Percentiles rank a stretch among this genome's conserved stretches.
Evolutionary conservation across 1,284 basidiomycete genomes (phyloP).

Genomic region (Mrakiaceae sp.): DNA sequence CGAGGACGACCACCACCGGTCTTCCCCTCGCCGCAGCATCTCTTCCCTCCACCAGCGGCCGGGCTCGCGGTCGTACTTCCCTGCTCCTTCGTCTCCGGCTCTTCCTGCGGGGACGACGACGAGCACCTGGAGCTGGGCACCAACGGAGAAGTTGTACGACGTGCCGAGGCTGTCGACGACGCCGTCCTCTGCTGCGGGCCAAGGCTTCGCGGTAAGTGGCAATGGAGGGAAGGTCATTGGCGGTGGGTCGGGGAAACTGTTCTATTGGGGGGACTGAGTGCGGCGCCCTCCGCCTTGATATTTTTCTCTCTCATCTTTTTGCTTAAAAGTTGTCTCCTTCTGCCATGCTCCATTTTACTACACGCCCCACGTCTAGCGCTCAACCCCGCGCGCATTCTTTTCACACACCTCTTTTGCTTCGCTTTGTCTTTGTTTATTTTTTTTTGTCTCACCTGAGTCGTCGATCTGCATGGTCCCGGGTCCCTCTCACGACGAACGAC

Average conservation of each 20-base stretch:
- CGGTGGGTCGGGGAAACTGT: neutral
- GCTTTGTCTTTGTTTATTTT: too few relatives aligned
- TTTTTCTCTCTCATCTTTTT: too few relatives aligned
- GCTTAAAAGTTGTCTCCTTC: too few relatives aligned
- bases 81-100: neutral
- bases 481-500: too few relatives aligned
- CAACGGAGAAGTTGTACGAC: conserved; percentile 1
- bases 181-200: neutral
- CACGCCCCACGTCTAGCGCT: too few relatives aligned
- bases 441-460: too few relatives aligned
- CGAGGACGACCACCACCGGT: neutral
- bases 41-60: neutral
- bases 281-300: too few relatives aligned
- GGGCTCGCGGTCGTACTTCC: neutral
- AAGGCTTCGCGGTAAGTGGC: neutral
- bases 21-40: neutral
- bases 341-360: too few relatives aligned
- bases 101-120: neutral
- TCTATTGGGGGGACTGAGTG: neutral
- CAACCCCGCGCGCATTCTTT: too few relatives aligned
- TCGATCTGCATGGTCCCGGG: too few relatives aligned
- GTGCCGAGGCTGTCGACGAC: neutral
- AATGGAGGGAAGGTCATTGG: neutral
- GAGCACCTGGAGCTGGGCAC: neutral
- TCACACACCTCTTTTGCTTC: too few relatives aligned